Conservation (phyloP, 805 yeast genomes). For the Jamesozyma lodderae region DNA sequence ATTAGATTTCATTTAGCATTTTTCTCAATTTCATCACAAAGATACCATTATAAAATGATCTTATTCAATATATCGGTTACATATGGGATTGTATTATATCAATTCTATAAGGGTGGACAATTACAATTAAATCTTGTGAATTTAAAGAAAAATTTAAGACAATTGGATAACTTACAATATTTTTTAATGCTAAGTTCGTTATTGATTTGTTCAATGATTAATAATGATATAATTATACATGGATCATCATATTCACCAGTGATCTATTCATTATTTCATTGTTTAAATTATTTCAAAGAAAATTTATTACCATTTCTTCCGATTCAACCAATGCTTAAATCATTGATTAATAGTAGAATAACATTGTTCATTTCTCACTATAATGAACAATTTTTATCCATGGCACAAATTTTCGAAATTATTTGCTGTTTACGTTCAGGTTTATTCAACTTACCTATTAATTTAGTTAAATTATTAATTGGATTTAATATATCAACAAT, state of each 20-base stretch:
- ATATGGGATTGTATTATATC: constrained; percentile 53
- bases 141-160: constrained; percentile 17
- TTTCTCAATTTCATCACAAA: constrained; percentile 29
- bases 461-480: constrained; percentile 30
- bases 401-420: constrained; percentile 43
- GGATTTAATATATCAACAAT: constrained; percentile 22
- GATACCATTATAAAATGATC: constrained; percentile 34
- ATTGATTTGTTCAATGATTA: constrained; percentile 37
- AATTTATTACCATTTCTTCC: constrained; percentile 47
- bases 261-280: constrained; percentile 57
- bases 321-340: constrained; percentile 16
- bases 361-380: constrained; percentile 30
- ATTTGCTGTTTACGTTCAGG: constrained; percentile 33
- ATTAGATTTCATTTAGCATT: constrained; percentile 35
- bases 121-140: constrained; percentile 30
- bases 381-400: constrained; percentile 35
- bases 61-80: constrained; percentile 48
- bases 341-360: constrained; percentile 26
- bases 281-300: constrained; percentile 47
- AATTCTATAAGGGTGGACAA: constrained; percentile 41
- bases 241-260: constrained; percentile 52
- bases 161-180: constrained; percentile 57
- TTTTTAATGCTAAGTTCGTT: constrained; percentile 36
- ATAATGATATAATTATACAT: constrained; percentile 31
- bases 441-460: constrained; percentile 34